A percentile compares a stretch with the other conserved stretches of the same genome.
Evolutionary conservation across 305 asterid genomes (phyloP).

Genomic region (Solanum hybrid): DNA sequence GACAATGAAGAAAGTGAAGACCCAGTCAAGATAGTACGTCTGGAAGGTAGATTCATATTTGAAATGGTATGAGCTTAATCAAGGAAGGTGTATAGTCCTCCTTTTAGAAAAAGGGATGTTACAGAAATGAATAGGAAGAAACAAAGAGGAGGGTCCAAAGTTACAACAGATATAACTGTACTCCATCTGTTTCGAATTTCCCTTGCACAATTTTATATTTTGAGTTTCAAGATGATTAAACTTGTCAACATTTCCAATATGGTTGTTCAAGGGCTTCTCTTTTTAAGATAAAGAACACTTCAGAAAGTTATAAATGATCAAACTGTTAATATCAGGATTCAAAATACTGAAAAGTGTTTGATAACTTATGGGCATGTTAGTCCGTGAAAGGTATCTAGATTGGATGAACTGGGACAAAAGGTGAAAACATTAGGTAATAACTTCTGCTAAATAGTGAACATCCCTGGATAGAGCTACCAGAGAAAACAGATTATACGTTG

Average conservation of each 20-base stretch:
- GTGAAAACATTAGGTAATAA: neutral
- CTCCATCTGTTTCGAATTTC: neutral
- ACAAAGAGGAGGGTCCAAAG: neutral
- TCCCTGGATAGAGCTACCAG: neutral
- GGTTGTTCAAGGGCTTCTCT: neutral
- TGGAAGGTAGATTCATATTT: neutral
- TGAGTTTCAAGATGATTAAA: neutral
- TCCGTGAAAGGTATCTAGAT: neutral
- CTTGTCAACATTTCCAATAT: neutral
- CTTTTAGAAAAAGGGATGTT: neutral
- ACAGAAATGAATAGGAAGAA: neutral
- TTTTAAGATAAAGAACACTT: neutral
- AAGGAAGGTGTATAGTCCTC: neutral
- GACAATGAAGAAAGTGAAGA: neutral
- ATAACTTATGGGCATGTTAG: neutral
- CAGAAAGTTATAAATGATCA: neutral
- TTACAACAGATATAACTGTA: neutral
- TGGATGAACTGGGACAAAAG: neutral
- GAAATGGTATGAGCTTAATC: neutral
- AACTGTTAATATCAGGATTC: neutral
- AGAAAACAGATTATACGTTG: neutral
- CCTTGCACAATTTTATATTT: neutral
- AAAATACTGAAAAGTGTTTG: neutral
- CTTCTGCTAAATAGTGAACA: neutral
- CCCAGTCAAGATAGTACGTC: neutral